Conservation (phyloP, 2,329 filamentous ascomycete species). For the Apiospora koreana region DNA sequence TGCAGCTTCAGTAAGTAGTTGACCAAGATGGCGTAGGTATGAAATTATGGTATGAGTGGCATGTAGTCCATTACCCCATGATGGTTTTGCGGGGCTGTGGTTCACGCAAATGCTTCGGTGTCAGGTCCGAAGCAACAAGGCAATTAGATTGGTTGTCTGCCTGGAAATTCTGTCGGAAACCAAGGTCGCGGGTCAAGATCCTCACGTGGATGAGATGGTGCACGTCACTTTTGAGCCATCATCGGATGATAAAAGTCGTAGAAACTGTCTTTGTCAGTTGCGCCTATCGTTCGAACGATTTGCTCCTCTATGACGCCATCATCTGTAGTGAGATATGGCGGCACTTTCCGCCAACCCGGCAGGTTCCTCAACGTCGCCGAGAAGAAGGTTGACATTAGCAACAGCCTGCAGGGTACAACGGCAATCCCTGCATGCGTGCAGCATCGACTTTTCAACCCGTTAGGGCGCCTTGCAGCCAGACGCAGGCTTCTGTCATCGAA, state of each 20-base stretch:
- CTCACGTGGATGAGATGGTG: not conserved
- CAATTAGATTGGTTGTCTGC: not conserved
- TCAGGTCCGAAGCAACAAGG: not conserved
- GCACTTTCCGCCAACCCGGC: too few species aligned
- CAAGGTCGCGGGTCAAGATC: not conserved
- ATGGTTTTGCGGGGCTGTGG: not conserved
- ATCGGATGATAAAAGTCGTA: not conserved
- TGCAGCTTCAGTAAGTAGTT: not conserved
- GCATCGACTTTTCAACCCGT: too few species aligned
- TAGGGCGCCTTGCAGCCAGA: too few species aligned
- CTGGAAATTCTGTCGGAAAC: not conserved
- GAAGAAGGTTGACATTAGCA: too few species aligned
- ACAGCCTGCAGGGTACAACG: too few species aligned
- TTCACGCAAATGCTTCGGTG: not conserved
- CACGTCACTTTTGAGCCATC: not conserved
- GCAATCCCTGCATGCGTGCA: too few species aligned
- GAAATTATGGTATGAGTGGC: too few species aligned
- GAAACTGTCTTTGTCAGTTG: not conserved
- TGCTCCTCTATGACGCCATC: too few species aligned
- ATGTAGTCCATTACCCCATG: not conserved
- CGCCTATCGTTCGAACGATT: too few species aligned
- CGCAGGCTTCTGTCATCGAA: too few species aligned
- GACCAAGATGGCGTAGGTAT: not conserved
- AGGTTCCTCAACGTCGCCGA: too few species aligned
- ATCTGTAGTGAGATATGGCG: too few species aligned